A percentile compares a stretch with the other conserved stretches of the same genome.
Evolutionary conservation across 257 asterid genomes (phyloP).

Genomic region (Solanum lycopersicoides): DNA sequence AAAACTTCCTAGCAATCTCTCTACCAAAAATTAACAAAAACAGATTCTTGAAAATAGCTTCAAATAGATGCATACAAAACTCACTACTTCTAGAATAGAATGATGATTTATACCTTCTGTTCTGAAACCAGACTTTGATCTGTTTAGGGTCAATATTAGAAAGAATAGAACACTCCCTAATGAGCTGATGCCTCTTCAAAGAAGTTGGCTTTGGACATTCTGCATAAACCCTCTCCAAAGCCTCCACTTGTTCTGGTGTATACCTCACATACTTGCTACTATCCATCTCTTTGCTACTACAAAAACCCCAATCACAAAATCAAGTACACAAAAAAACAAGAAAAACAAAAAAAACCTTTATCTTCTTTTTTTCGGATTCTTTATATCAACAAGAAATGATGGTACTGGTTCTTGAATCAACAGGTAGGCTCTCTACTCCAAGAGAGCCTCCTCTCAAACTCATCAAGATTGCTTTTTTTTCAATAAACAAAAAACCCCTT

Average conservation of each 20-base stretch:
- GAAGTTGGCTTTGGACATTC: conserved; percentile 98
- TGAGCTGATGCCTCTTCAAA: conserved; percentile 88
- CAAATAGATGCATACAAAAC: neutral
- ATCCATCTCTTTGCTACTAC: conserved; percentile 61
- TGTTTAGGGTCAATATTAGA: conserved; percentile 91
- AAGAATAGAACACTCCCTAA: conserved; percentile 81
- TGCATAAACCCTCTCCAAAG: conserved; percentile 79
- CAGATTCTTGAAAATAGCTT: neutral
- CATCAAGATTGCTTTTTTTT: conserved; percentile 23
- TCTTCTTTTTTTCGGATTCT: neutral
- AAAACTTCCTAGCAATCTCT: neutral
- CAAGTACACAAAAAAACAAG: neutral
- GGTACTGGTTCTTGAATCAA: conserved; percentile 39
- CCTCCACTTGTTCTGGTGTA: conserved; percentile 98
- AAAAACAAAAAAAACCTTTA: neutral
- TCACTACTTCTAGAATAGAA: neutral
- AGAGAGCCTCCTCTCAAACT: conserved; percentile 90
- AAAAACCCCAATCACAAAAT: neutral
- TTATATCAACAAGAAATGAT: neutral
- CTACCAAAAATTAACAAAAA: neutral
- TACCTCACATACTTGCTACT: conserved; percentile 87
- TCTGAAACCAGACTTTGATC: conserved; percentile 99
- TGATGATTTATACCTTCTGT: conserved; percentile 50
- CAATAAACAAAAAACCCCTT: neutral
- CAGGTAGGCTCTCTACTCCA: conserved; percentile 79